phyloP scores from a whole-genome alignment of 768 basidiomycete species.

The Kwoniella botswanensis region DNA sequence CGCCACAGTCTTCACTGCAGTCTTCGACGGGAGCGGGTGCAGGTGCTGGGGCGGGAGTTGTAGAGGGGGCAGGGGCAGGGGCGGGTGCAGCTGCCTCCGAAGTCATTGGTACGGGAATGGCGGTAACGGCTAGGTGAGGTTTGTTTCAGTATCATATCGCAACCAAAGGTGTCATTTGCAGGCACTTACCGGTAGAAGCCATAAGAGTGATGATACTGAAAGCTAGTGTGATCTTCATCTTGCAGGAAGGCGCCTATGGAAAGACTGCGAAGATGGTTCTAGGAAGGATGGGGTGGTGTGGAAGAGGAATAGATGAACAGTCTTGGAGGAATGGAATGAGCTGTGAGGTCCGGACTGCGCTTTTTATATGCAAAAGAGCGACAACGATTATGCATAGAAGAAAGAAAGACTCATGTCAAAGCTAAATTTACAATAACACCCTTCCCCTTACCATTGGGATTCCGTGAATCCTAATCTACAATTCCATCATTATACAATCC shows the following conservation, averaged over 20 bases:
- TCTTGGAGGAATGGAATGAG: background rate
- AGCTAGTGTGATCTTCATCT: slow-evolving; percentile 22
- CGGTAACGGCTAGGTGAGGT: slow-evolving; percentile 6
- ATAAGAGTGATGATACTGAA: slow-evolving; percentile 17
- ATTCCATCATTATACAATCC: background rate
- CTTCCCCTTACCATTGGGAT: background rate
- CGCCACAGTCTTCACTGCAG: slow-evolving; percentile 1
- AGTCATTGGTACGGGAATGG: slow-evolving; percentile 12
- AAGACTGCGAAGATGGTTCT: no score
- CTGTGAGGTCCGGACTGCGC: background rate
- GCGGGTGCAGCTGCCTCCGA: slow-evolving; percentile 6
- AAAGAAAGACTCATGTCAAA: background rate
- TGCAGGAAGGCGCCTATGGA: background rate
- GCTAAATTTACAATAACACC: background rate
- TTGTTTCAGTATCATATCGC: background rate
- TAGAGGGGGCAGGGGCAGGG: background rate
- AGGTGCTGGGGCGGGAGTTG: background rate
- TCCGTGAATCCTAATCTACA: background rate
- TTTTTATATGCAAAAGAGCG: background rate
- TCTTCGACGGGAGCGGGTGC: slow-evolving; percentile 3
- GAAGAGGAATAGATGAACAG: slow-evolving; percentile 1
- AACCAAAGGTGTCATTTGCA: background rate
- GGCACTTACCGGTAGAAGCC: slow-evolving; percentile 11
- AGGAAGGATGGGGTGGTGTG: background rate
- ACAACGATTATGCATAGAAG: background rate